phyloP scores from a whole-genome alignment of 83 land plant species.

The Picea abies region DNA sequence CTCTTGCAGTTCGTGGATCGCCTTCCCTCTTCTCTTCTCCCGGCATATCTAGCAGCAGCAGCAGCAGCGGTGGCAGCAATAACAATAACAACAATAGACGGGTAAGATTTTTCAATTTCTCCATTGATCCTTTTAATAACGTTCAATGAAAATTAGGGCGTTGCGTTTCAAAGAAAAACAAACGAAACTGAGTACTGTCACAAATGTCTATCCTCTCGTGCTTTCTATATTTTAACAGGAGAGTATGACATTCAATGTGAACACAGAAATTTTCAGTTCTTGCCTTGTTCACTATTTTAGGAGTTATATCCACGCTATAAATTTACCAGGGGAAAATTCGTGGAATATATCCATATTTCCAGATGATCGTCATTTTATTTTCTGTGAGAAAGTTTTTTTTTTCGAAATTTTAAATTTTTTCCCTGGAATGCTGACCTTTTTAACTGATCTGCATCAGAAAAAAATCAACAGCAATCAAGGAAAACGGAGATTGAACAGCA shows the following conservation, averaged over 20 bases:
- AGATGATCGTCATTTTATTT: constrained; percentile 9
- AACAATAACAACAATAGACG: background rate
- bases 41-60: background rate
- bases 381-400: background rate
- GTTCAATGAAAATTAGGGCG: no score
- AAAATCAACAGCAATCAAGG: constrained; percentile 61
- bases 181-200: no score
- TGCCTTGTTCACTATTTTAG: no score
- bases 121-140: no score
- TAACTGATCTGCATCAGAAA: constrained; percentile 33
- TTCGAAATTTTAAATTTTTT: background rate
- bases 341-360: background rate
- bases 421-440: background rate
- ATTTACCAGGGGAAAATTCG: background rate
- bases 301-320: no score
- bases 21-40: background rate
- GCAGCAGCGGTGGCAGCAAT: background rate
- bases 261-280: background rate
- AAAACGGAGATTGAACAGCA: constrained; percentile 65
- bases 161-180: no score
- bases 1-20: constrained; percentile 13
- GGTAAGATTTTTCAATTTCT: background rate
- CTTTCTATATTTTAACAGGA: background rate
- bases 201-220: no score
- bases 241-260: background rate